Base-by-base conservation (phyloP, 2,329 filamentous ascomycete genomes). In the Calonectria fujianensis region DNA sequence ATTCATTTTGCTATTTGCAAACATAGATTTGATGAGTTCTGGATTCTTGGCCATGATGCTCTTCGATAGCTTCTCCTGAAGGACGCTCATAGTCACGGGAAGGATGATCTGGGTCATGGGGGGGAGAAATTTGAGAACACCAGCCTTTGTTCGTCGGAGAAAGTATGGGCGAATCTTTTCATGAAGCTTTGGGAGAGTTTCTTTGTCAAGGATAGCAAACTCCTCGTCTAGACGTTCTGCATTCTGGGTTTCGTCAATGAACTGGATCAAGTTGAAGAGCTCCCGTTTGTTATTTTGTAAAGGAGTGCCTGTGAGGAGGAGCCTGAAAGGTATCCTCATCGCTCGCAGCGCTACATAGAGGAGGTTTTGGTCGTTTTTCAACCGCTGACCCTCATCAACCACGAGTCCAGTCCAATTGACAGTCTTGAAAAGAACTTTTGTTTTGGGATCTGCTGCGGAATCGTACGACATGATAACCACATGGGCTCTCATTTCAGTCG, bases 381-480 rank as follows among this genome's bases (percentile, higher is more conserved):
- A 88, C 4, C 97, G 93, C 81, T 99, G 97, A 2, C 97, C 97
- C 86, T 99, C 97, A 80, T 99, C 97, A 1, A 98, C 95, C 18
- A 99, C 92, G 39, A 99, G 87, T 0, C 95, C 96, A 66, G 93
- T 92, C 97, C 97, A 99, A 52, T 92, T 92, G 29, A 98, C 91
- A 16, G 87, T 87, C 32, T 88, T 90, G 82, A 99, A 94, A 48
- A 93, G 90, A 13, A 83, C 85, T 70, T 89, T 91, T 51, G 92
- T 93, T 67, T 89, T 90, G 7, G 93, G 91, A 76, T 98, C 95
- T 50, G 94, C 89, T 45, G 95, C 95, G 11, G 95, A 94, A 82
- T 98, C 96, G 81, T 98, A 99, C 0, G 96, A 98, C 82, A 97
- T 98, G 80, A 99, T 93, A 1, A 99, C 95, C 27, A 98, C 91